phyloP scores from a whole-genome alignment of 1,139 yeast species.

The Suhomyces guaymorum region DNA sequence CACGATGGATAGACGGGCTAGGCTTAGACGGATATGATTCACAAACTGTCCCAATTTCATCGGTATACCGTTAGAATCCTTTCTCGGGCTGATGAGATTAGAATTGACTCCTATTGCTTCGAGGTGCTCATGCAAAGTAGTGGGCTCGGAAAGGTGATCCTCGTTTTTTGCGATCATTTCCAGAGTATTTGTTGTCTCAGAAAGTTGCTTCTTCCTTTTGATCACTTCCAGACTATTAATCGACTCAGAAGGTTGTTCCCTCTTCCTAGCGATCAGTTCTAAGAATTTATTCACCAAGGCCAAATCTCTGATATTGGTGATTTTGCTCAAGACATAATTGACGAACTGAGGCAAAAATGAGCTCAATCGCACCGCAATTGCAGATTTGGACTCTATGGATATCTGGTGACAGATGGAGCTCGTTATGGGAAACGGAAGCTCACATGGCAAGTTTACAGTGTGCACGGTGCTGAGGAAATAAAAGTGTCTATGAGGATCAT shows the following conservation, averaged over 20 bases:
- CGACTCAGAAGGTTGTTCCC: too few relatives aligned
- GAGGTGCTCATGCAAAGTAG: conserved; percentile 1
- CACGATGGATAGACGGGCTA: conserved; percentile 11
- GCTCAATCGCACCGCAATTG: neutral
- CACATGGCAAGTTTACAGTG: conserved; percentile 1
- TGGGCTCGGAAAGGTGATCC: too few relatives aligned
- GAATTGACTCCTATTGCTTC: conserved; percentile 7
- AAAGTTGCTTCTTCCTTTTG: too few relatives aligned
- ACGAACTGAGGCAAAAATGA: conserved; percentile 6
- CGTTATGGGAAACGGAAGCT: conserved; percentile 5
- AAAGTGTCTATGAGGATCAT: conserved; percentile 10
- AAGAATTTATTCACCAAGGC: conserved; percentile 6
- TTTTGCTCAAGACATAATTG: conserved; percentile 4
- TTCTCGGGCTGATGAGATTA: conserved; percentile 6
- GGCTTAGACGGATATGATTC: conserved; percentile 11
- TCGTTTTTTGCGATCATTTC: too few relatives aligned
- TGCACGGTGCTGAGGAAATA: conserved; percentile 10
- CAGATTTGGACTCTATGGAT: neutral
- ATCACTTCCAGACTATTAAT: too few relatives aligned
- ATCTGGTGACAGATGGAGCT: conserved; percentile 6
- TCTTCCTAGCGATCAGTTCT: conserved; percentile 1
- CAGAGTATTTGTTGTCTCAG: too few relatives aligned
- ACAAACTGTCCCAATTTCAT: conserved; percentile 17
- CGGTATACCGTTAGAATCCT: conserved; percentile 6
- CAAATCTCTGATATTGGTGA: conserved; percentile 9